Evolutionary conservation across 106 monocot genomes (phyloP), one percentile per base, ranked within the genome.

Genomic region (Posidonia australis): DNA sequence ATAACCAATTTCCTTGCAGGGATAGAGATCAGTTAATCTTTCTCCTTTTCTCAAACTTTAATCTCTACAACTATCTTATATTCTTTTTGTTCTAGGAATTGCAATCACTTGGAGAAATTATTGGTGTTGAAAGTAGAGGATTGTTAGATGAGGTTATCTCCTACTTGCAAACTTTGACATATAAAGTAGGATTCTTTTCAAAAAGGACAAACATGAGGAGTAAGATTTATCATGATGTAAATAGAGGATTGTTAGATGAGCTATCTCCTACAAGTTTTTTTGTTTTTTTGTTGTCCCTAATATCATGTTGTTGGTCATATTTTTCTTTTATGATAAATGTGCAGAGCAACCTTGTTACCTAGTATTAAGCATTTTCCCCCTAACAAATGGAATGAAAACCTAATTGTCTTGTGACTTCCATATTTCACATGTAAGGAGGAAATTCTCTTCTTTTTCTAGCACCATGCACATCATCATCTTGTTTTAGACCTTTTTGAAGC

Each of bases 261-360:
- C n/a, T n/a, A n/a, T n/a, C n/a, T n/a, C n/a, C n/a, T n/a, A n/a
- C n/a, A n/a, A n/a, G n/a, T n/a, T n/a, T n/a, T n/a, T n/a, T n/a
- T n/a, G n/a, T n/a, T n/a, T 36, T 7, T 36, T 36, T 36, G 2
- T 36, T 36, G 36, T 36, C 7, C 36, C 36, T 36, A 36, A 7
- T 7, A 36, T 36, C 36, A 4, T 36, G 2, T 7, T 7, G 36
- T 2, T 36, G 5, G 7, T 36, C 36, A 4, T 36, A 36, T 36
- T 4, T 36, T 36, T 36, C 36, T 4, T 36, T 36, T 36, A 36
- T 36, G 2, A 36, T 36, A 36, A 23, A 4, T 56, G 11, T 77
- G 71, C 82, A 98, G 96, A 16, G 96, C 90, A 6, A 98, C 96
- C 29, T 29, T 98, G 63, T 67, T 90, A 63, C 96, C 96, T 68